Percentiles rank a stretch among this genome's conserved stretches.
Conservation (phyloP, 176 grass and related monocot species). For the Tillandsia fasciculata region DNA sequence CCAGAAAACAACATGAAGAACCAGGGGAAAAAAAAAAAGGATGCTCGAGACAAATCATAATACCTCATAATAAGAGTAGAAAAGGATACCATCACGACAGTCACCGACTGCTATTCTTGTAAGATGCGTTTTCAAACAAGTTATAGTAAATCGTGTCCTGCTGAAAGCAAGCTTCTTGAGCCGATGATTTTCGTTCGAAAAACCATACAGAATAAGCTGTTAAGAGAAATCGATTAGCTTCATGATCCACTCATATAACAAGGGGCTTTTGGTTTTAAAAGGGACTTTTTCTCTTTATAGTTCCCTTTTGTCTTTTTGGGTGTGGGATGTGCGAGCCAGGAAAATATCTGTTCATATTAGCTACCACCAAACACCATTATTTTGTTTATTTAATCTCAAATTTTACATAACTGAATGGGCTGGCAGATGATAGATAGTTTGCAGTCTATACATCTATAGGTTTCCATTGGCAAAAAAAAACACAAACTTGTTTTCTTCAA, state of each 20-base stretch:
- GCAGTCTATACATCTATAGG: no score
- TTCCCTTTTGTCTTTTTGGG: neutral
- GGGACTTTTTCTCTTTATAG: neutral
- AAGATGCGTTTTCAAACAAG: conserved; percentile 66
- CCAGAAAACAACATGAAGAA: neutral
- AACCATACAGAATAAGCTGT: conserved; percentile 79
- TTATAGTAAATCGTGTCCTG: conserved; percentile 84
- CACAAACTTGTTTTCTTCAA: no score
- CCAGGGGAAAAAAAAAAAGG: neutral
- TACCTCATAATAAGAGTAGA: conserved; percentile 93
- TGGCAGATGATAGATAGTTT: no score
- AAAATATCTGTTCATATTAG: neutral
- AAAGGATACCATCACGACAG: conserved; percentile 98
- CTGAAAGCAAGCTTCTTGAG: conserved; percentile 48
- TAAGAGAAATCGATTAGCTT: conserved; percentile 19
- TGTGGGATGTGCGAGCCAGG: neutral
- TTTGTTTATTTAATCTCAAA: neutral
- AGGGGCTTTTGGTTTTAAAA: neutral
- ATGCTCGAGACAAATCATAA: conserved; percentile 17
- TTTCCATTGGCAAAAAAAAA: no score
- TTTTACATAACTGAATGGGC: neutral
- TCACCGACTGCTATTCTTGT: conserved; percentile 89
- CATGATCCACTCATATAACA: neutral
- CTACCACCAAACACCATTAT: neutral
- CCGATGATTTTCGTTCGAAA: conserved; percentile 70